Conservation (phyloP, 2,329 filamentous ascomycete species). For the Exserohilum turcica region DNA sequence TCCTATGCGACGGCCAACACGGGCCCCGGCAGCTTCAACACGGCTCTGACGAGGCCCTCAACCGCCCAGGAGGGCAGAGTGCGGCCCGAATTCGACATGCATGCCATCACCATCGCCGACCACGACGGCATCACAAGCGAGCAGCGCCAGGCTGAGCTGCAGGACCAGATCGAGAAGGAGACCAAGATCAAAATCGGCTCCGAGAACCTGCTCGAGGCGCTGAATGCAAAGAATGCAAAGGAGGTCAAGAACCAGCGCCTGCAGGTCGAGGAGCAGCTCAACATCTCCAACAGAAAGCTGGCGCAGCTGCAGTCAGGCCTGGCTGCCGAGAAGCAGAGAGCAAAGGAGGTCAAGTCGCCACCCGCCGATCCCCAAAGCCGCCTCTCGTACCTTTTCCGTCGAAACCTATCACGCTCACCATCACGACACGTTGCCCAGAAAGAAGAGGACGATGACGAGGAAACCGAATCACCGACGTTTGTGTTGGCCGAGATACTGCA, state of each 20-base stretch:
- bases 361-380: conserved; percentile 57
- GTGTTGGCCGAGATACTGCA: conserved; percentile 88
- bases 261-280: conserved; percentile 79
- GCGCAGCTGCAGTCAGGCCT: conserved; percentile 63
- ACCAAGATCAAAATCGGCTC: conserved; percentile 98
- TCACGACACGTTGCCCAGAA: conserved; percentile 53
- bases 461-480: conserved; percentile 86
- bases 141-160: conserved; percentile 74
- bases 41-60: conserved; percentile 75
- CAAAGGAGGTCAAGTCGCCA: conserved; percentile 58
- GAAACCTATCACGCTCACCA: conserved; percentile 60
- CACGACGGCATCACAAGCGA: conserved; percentile 67
- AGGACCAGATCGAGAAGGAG: conserved; percentile 89
- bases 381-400: conserved; percentile 63
- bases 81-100: conserved; percentile 62
- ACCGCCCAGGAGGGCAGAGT: conserved; percentile 66
- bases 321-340: conserved; percentile 64
- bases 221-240: conserved; percentile 94
- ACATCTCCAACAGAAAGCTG: conserved; percentile 78
- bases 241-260: conserved; percentile 74
- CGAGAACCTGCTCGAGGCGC: conserved; percentile 94
- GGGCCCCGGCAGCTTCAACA: conserved; percentile 80
- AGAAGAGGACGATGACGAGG: conserved; percentile 69
- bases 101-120: conserved; percentile 61
- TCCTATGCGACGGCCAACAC: conserved; percentile 69